Base-by-base conservation (phyloP, 208 protist species). In the Acanthamoeba polyphaga region DNA sequence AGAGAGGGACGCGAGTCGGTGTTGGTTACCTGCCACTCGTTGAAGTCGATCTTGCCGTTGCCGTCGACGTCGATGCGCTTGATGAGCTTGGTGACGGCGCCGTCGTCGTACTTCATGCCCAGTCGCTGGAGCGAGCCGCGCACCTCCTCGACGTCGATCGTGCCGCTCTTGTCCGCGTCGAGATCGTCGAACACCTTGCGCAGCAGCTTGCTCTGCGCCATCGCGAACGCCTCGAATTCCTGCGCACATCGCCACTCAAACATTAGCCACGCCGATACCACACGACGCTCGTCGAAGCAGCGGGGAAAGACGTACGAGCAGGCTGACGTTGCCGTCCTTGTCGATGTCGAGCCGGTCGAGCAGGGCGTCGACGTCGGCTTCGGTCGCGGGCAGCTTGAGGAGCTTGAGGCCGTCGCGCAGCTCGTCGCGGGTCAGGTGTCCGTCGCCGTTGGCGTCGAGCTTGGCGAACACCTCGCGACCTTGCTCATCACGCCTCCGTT, bases 91-190 rank as follows among this genome's bases (percentile, higher is more conserved):
- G 78, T 55, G 3, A 96, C 87, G 13, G 91, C 95, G 72, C 90
- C 78, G 19, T 96, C 95, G 62, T 84, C 85, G 55, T 96, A 95
- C 64, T 94, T 94, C n/a, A 96, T 58, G 62, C 74, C 72, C 29
- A 96, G 38, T 8, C 87, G 92, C 10, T 95, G 49, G 12, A 96
- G 72, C 60, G 92, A 89, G 34, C 80, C 17, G 51, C 94, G 78
- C 62, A 96, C 95, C 46, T 96, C 95, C 51, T 94, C 43, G 24
- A 96, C 68, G 58, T 96, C 95, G 24, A 96, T 72, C 34, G 80
- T 72, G 15, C 95, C 95, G 93, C 24, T 90, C 46, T 95, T 84
- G 58, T 96, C 72, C 10, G 17, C 80, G 60, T 96, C 95, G 1
- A 96, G 89, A 34, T 95, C 92, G 93, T 96, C 72, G 32, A 96